Evolutionary conservation across 108 stramenopile species (phyloP).

Genomic region (Schizochytrium sp.): DNA sequence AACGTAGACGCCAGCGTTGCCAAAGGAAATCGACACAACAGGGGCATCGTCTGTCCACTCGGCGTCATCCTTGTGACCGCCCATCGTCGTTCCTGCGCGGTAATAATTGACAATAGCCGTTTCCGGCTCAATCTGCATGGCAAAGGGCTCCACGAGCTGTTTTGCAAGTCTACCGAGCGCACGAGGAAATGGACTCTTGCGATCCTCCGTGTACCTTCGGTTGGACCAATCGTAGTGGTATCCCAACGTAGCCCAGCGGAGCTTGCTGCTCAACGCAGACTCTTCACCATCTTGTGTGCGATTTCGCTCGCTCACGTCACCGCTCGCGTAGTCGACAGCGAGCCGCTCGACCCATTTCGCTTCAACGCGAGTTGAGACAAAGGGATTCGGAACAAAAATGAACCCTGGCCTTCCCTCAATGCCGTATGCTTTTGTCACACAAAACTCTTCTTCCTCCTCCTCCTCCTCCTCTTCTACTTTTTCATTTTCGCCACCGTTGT

Average conservation of each 20-base stretch:
- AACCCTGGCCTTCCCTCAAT: neutral
- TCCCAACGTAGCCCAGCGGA: constrained; percentile 17
- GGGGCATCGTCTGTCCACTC: constrained; percentile 16
- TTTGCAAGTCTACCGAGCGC: neutral
- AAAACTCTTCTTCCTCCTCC: neutral
- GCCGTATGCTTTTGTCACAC: neutral
- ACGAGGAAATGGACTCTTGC: neutral
- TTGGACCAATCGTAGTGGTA: constrained; percentile 25
- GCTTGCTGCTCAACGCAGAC: neutral
- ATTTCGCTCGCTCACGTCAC: constrained; percentile 4
- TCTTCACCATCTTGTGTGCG: neutral
- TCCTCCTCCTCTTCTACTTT: neutral
- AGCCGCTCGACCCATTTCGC: neutral
- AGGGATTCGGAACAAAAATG: neutral
- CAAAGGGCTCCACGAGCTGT: neutral
- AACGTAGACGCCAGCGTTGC: constrained; percentile 21
- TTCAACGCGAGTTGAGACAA: neutral
- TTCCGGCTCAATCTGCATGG: constrained; percentile 11
- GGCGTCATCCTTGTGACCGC: constrained; percentile 33
- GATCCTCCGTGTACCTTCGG: constrained; percentile 17
- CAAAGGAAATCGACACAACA: constrained; percentile 24
- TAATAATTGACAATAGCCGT: constrained; percentile 38
- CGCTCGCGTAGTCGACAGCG: neutral
- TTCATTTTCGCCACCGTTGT: neutral
- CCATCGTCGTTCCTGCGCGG: constrained; percentile 19